Evolutionary conservation across 169 alveolate genomes (phyloP).

Genomic region (Plasmodium gonderi): DNA sequence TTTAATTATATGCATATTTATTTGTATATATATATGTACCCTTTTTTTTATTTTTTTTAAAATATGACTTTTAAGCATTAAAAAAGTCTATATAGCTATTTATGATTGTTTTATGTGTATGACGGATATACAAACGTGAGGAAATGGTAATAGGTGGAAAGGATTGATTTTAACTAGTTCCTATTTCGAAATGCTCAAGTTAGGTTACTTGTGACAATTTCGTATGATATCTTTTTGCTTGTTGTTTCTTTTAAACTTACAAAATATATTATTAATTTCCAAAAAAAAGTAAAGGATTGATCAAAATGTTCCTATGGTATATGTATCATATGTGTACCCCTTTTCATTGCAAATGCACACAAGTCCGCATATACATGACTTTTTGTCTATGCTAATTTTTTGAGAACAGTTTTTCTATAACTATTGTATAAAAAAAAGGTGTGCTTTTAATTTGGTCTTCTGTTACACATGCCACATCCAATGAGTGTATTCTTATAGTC

Average conservation of each 20-base stretch:
- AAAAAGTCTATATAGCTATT: not conserved
- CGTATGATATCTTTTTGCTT: too few relatives aligned
- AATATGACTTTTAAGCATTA: not conserved
- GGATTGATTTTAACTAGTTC: too few relatives aligned
- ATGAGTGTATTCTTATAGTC: too few relatives aligned
- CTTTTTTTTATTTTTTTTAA: not conserved
- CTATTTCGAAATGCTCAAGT: too few relatives aligned
- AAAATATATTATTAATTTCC: too few relatives aligned
- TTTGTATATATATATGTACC: slow-evolving; percentile 11
- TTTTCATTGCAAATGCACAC: not conserved
- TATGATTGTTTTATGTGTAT: not conserved
- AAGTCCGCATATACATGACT: not conserved
- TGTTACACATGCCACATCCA: too few relatives aligned
- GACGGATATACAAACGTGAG: not conserved
- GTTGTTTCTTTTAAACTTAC: too few relatives aligned
- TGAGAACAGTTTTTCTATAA: not conserved
- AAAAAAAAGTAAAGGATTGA: too few relatives aligned
- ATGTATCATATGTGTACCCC: not conserved
- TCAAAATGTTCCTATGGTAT: too few relatives aligned
- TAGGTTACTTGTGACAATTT: too few relatives aligned
- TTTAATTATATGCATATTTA: slow-evolving; percentile 13
- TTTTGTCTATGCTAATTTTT: not conserved
- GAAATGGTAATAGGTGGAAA: not conserved
- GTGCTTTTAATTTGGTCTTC: not conserved
- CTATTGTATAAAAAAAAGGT: not conserved